Conservation (phyloP, 2,329 filamentous ascomycete genomes). For the Trichoderma koningii region DNA sequence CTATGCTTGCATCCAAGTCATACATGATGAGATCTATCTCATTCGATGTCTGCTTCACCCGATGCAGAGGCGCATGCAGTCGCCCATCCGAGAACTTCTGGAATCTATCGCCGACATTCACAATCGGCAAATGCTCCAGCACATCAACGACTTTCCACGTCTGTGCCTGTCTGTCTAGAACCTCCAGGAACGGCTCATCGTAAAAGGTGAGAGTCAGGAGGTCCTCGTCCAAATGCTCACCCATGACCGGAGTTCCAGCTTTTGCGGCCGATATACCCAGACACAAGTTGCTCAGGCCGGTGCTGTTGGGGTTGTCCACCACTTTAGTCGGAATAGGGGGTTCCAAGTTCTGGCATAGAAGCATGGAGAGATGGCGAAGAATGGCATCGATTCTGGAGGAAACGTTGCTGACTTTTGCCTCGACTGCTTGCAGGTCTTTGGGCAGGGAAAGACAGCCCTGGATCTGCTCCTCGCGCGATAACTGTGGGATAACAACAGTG, state of each 20-base stretch:
- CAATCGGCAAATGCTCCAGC: constrained; percentile 6
- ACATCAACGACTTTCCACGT: constrained; percentile 7
- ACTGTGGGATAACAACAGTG: not conserved
- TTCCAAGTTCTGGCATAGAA: not conserved
- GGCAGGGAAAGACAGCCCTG: not conserved
- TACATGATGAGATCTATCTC: constrained; percentile 12
- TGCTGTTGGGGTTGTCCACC: not conserved
- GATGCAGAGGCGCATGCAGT: constrained; percentile 7
- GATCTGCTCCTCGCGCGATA: constrained; percentile 3
- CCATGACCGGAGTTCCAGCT: constrained; percentile 5
- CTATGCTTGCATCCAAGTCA: constrained; percentile 11
- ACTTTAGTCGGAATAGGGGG: constrained; percentile 1
- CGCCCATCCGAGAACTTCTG: not conserved
- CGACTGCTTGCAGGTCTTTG: constrained; percentile 1
- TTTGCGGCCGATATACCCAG: constrained; percentile 11
- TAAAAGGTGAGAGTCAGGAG: constrained; percentile 6
- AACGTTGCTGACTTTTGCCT: constrained; percentile 1
- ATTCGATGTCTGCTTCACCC: constrained; percentile 1
- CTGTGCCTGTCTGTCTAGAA: not conserved
- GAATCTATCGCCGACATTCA: constrained; percentile 6
- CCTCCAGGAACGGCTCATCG: constrained; percentile 5
- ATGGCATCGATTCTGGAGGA: constrained; percentile 7
- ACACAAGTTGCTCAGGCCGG: constrained; percentile 6
- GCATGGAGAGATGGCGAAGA: constrained; percentile 5
- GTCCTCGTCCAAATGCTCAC: constrained; percentile 6